Percentiles rank a stretch among this genome's conserved stretches.
Evolutionary conservation across 495 filamentous ascomycete genomes (phyloP).

Genomic region (Aspergillus cavernicola): DNA sequence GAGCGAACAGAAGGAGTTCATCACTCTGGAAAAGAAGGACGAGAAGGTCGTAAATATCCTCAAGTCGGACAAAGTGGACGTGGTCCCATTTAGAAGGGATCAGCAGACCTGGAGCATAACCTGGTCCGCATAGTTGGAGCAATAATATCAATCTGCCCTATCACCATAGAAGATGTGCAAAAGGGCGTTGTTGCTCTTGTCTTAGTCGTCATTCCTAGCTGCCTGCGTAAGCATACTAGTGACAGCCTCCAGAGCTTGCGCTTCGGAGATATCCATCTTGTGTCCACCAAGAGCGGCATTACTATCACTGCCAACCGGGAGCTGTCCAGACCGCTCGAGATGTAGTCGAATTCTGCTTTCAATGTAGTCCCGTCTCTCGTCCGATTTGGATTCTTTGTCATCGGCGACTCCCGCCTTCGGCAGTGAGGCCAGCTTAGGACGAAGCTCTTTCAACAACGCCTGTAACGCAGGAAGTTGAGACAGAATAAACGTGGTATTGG

Average conservation of each 20-base stretch:
- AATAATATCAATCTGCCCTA: not conserved
- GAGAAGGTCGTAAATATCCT: constrained; percentile 55
- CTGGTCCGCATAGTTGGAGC: constrained; percentile 33
- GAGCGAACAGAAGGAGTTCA: constrained; percentile 49
- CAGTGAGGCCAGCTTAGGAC: constrained; percentile 55
- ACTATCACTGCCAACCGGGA: constrained; percentile 35
- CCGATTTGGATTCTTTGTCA: constrained; percentile 37
- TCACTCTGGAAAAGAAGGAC: constrained; percentile 58
- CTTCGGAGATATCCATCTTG: constrained; percentile 40
- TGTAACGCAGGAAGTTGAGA: constrained; percentile 79
- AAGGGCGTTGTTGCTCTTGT: not conserved
- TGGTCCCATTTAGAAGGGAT: constrained; percentile 68
- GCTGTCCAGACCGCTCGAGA: constrained; percentile 42
- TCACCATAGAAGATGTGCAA: not conserved
- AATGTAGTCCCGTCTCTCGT: constrained; percentile 69
- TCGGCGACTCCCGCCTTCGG: constrained; percentile 28
- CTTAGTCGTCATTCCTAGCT: constrained; percentile 22
- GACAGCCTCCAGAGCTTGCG: constrained; percentile 45
- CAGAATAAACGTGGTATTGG: constrained; percentile 72
- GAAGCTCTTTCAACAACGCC: constrained; percentile 57
- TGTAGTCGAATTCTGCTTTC: constrained; percentile 59
- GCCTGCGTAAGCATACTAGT: constrained; percentile 41
- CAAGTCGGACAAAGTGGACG: constrained; percentile 50
- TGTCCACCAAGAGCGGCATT: constrained; percentile 38
- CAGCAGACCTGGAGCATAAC: constrained; percentile 60